Conservation (phyloP, 257 asterid genomes). For the Nemophila menziesii region DNA sequence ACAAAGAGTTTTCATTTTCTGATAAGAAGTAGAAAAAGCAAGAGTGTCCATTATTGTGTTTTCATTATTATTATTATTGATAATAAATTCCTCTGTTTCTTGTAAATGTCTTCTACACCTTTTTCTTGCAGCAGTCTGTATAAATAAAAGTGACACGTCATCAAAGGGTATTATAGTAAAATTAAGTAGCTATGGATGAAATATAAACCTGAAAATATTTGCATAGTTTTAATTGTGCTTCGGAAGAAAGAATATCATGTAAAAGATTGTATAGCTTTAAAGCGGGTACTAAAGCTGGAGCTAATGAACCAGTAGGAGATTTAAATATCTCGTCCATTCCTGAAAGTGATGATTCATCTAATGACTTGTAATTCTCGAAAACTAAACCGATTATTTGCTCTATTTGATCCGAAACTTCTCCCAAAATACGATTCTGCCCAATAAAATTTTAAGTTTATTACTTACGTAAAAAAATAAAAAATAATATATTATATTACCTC, state of each 20-base stretch:
- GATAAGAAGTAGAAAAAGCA: constrained; percentile 71
- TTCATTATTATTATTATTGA: constrained; percentile 49
- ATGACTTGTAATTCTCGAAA: constrained; percentile 85
- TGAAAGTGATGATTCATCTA: constrained; percentile 60
- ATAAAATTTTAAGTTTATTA: too few relatives aligned
- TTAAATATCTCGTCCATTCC: constrained; percentile 59
- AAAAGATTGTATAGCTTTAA: constrained; percentile 70
- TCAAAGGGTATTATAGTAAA: constrained; percentile 2
- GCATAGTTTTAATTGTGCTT: constrained; percentile 72
- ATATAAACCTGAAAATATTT: constrained; percentile 72
- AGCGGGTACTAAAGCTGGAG: constrained; percentile 82
- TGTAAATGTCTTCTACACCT: constrained; percentile 70
- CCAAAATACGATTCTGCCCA: constrained; percentile 70
- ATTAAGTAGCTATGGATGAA: neutral
- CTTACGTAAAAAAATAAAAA: neutral
- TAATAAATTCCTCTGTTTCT: constrained; percentile 72
- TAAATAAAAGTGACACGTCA: neutral
- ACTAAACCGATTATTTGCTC: constrained; percentile 58
- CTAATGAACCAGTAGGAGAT: constrained; percentile 60
- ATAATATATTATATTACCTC: constrained; percentile 46
- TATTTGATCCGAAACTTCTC: constrained; percentile 74
- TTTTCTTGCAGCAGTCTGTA: constrained; percentile 83
- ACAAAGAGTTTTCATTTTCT: constrained; percentile 66
- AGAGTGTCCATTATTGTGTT: constrained; percentile 56
- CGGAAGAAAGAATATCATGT: constrained; percentile 68